Conservation (phyloP, 2,329 filamentous ascomycete genomes). For the Alternaria panax region DNA sequence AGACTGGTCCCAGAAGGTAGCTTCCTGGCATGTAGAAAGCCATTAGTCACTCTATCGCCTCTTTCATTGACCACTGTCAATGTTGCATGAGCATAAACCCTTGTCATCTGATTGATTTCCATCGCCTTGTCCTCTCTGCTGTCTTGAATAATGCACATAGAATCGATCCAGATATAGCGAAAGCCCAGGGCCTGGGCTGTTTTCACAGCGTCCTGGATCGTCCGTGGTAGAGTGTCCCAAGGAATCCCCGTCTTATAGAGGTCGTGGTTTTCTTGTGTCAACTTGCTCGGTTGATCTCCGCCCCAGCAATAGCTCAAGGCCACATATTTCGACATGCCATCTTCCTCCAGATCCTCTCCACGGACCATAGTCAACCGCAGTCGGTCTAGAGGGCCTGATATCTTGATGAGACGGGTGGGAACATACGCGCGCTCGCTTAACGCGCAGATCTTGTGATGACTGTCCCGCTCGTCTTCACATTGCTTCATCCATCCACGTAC, state of each 20-base stretch:
- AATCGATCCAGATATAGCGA: neutral
- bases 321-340: neutral
- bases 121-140: neutral
- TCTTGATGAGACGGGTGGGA: neutral
- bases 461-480: neutral
- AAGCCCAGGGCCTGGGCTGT: neutral
- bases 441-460: neutral
- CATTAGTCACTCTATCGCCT: neutral
- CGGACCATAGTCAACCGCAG: neutral
- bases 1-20: neutral
- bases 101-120: neutral
- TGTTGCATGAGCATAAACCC: neutral
- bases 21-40: neutral
- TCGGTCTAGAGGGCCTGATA: neutral
- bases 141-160: neutral
- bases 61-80: neutral
- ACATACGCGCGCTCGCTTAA: neutral
- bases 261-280: neutral
- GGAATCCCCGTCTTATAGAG: neutral
- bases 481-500: fast-evolving
- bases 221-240: neutral
- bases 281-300: neutral
- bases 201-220: neutral
- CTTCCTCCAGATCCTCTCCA: neutral
- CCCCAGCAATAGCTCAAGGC: neutral